These are phyloP conservation scores for Fusarium sp. DNA, from an alignment of 2,329 filamentous ascomycete species.

Conservation along the genomic window DNA sequence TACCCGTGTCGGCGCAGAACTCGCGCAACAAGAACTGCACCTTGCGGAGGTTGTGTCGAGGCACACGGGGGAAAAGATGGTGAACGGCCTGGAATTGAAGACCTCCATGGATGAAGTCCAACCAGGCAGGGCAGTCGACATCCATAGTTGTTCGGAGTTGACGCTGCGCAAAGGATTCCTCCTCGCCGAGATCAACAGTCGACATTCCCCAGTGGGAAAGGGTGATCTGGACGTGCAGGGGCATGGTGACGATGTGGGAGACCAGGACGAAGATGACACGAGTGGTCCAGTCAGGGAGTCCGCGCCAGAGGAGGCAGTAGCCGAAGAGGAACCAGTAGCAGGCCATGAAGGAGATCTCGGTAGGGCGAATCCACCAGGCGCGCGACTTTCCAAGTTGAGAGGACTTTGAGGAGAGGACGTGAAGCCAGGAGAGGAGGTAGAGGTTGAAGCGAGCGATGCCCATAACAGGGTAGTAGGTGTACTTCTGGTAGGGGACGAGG, in stretches of 20 bases:
- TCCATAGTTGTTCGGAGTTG: conserved; percentile 80
- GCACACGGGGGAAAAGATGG: conserved; percentile 75
- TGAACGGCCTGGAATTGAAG: conserved; percentile 79
- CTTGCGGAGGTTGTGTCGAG: conserved; percentile 73
- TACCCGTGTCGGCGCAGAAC: conserved; percentile 72
- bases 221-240: conserved; percentile 77
- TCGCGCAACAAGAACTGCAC: conserved; percentile 69
- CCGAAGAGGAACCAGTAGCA: conserved; percentile 77
- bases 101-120: conserved; percentile 78
- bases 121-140: conserved; percentile 76
- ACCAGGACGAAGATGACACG: conserved; percentile 72
- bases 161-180: conserved; percentile 75
- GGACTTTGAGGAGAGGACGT: conserved; percentile 67
- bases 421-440: conserved; percentile 74
- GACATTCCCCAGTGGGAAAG: conserved; percentile 80
- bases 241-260: conserved; percentile 73
- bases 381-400: conserved; percentile 65
- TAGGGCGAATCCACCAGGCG: conserved; percentile 75
- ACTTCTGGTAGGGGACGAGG: conserved; percentile 70
- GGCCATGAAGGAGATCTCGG: conserved; percentile 70
- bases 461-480: conserved; percentile 76
- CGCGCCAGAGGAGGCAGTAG: conserved; percentile 70
- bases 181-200: conserved; percentile 70
- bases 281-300: conserved; percentile 66
- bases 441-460: conserved; percentile 77